These are phyloP conservation scores for Nakazawaea wickerhamii DNA, from an alignment of 805 yeast species.

Conservation along the genomic window DNA sequence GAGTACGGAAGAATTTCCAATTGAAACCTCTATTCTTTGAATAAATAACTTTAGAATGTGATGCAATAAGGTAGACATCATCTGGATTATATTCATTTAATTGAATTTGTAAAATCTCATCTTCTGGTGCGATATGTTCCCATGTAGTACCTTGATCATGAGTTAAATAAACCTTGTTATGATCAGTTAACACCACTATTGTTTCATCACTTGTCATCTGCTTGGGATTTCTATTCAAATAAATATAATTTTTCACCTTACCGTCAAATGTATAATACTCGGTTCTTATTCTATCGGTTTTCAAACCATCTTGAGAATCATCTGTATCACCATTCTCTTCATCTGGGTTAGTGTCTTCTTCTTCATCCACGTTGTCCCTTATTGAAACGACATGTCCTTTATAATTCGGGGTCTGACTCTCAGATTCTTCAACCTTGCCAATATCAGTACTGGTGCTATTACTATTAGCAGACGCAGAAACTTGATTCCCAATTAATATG, in stretches of 20 bases:
- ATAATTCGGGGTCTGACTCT: background rate
- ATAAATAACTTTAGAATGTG: constrained; percentile 42
- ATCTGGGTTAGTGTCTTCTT: constrained; percentile 13
- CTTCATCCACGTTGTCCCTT: constrained; percentile 5
- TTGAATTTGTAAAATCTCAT: constrained; percentile 45
- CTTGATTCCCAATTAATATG: background rate
- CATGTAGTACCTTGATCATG: constrained; percentile 62
- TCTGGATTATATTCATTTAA: constrained; percentile 53
- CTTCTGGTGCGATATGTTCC: constrained; percentile 36
- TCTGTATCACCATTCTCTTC: constrained; percentile 31
- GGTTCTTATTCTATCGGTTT: constrained; percentile 36
- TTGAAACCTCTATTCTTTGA: constrained; percentile 65
- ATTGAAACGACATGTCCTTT: background rate
- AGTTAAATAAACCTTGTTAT: constrained; percentile 56
- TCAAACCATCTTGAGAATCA: constrained; percentile 27
- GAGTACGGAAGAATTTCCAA: constrained; percentile 50
- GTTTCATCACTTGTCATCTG: constrained; percentile 49
- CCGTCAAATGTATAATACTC: constrained; percentile 48
- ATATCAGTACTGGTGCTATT: background rate
- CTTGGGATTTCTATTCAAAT: constrained; percentile 47
- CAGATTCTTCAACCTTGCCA: background rate
- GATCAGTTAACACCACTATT: constrained; percentile 52
- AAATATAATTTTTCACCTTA: constrained; percentile 48
- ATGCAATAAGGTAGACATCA: constrained; percentile 47
- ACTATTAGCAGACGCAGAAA: background rate